These are phyloP conservation scores for Tylopilus plumbeoviolaceoides DNA, from an alignment of 768 basidiomycete genomes.

Conservation along the genomic window DNA sequence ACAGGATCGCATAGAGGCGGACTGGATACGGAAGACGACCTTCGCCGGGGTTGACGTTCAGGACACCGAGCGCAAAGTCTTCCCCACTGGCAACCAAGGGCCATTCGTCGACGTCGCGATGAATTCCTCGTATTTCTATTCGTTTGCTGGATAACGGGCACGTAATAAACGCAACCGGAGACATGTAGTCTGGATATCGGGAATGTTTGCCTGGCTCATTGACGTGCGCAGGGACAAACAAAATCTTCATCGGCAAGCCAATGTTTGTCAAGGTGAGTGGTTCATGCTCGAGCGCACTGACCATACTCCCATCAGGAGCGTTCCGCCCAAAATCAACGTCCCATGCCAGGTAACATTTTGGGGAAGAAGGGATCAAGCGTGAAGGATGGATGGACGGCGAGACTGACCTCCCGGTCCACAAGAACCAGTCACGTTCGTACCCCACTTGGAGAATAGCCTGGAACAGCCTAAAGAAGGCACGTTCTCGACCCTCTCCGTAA, in stretches of 20 bases:
- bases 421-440: not conserved
- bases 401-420: not conserved
- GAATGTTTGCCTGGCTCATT: not conserved
- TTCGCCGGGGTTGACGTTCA: not conserved
- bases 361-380: not conserved
- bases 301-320: not conserved
- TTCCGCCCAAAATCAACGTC: not conserved
- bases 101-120: not conserved
- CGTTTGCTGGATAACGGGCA: not conserved
- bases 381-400: not conserved
- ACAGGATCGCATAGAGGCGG: not conserved
- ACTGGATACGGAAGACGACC: not conserved
- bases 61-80: not conserved
- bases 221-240: not conserved
- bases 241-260: not conserved
- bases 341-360: not conserved
- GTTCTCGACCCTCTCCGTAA: constrained; percentile 17
- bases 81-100: not conserved
- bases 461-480: constrained; percentile 10
- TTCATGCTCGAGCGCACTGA: not conserved
- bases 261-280: not conserved
- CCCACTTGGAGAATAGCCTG: constrained; percentile 1
- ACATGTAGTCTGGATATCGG: not conserved
- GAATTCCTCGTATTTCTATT: not conserved
- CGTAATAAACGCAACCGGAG: not conserved